Percentiles rank a stretch among this genome's conserved stretches.
These are phyloP conservation scores for Sutorius australiensis DNA, from an alignment of 768 basidiomycete genomes.

Conservation along the genomic window DNA sequence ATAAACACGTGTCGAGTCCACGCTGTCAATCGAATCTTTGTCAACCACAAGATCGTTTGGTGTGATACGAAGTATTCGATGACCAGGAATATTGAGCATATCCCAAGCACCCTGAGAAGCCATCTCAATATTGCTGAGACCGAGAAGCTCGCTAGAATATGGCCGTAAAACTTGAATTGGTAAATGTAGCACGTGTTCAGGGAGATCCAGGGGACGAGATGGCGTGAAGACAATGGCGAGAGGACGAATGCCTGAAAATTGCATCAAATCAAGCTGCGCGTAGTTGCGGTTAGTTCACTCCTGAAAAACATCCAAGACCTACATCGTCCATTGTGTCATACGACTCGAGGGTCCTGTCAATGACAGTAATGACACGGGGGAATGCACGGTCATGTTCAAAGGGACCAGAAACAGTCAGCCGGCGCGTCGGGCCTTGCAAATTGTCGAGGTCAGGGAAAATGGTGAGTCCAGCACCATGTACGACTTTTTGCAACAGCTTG, in stretches of 20 bases:
- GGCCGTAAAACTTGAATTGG: conserved; percentile 45
- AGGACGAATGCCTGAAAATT: conserved; percentile 44
- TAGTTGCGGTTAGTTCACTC: conserved; percentile 29
- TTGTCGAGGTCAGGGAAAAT: conserved; percentile 19
- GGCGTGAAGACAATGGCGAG: conserved; percentile 70
- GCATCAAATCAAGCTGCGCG: conserved; percentile 39
- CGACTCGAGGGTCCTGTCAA: conserved; percentile 34
- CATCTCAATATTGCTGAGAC: conserved; percentile 25
- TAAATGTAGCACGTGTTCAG: conserved; percentile 49
- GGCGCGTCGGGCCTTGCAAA: conserved; percentile 22
- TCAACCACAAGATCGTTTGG: conserved; percentile 42
- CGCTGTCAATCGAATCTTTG: conserved; percentile 39
- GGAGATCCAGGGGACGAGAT: conserved; percentile 34
- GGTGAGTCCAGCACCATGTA: conserved; percentile 34
- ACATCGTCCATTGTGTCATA: conserved; percentile 22
- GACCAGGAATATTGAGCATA: conserved; percentile 38
- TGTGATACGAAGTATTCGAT: conserved; percentile 39
- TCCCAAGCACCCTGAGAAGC: conserved; percentile 42
- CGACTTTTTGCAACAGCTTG: conserved; percentile 54
- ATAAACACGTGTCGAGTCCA: conserved; percentile 41
- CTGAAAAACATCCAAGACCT: conserved; percentile 21
- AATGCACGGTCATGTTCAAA: conserved; percentile 24
- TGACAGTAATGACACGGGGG: conserved; percentile 34
- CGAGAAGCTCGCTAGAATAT: conserved; percentile 19
- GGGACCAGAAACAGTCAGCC: conserved; percentile 26